phyloP scores from a whole-genome alignment of 441 rosid species.

The Eruca vesicaria region DNA sequence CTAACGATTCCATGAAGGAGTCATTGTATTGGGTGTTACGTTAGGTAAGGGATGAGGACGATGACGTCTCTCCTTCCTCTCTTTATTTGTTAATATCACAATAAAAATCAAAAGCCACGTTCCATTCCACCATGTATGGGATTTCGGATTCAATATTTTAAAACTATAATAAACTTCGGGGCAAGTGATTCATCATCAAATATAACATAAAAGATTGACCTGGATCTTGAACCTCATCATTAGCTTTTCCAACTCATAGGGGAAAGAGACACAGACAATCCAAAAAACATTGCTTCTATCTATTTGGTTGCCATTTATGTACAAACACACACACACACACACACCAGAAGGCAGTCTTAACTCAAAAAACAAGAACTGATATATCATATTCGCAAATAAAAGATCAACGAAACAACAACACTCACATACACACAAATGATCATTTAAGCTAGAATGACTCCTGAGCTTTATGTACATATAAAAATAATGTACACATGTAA shows the following conservation, averaged over 20 bases:
- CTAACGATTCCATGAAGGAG: conserved; percentile 24
- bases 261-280: background rate
- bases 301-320: background rate
- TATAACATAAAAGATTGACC: conserved; percentile 4
- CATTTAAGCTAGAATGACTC: conserved; percentile 1
- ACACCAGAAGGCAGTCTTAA: background rate
- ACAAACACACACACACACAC: background rate
- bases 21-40: conserved; percentile 22
- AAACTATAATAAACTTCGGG: background rate
- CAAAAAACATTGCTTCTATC: background rate
- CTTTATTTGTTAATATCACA: background rate
- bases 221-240: background rate
- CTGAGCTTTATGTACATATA: conserved; percentile 9
- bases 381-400: background rate
- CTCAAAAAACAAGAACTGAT: background rate
- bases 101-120: conserved; percentile 21
- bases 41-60: conserved; percentile 16
- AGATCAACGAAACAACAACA: conserved; percentile 9
- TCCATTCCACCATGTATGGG: conserved; percentile 16
- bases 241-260: background rate
- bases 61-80: conserved; percentile 5
- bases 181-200: conserved; percentile 2
- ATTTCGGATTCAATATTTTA: background rate
- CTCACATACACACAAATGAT: background rate
- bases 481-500: conserved; percentile 20